These are phyloP conservation scores for Aspergillus leporis DNA, from an alignment of 495 filamentous ascomycete species.

Conservation along the genomic window DNA sequence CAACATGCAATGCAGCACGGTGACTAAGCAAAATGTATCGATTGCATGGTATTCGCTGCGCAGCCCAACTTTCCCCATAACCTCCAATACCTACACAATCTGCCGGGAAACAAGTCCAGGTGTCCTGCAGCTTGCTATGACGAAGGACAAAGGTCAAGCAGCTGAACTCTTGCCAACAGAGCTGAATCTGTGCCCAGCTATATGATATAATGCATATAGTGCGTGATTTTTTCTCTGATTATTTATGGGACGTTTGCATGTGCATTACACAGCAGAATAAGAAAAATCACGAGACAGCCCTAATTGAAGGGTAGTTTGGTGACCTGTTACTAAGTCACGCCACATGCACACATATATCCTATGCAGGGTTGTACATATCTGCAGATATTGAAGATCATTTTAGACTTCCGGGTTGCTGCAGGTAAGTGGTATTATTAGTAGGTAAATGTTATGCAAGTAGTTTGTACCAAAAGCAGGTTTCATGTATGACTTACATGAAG, in stretches of 20 bases:
- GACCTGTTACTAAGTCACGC: not conserved
- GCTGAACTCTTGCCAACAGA: not conserved
- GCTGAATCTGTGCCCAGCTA: not conserved
- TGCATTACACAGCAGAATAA: not conserved
- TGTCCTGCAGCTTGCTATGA: no score
- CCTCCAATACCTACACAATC: no score
- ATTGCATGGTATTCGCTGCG: not conserved
- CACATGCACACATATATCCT: not conserved
- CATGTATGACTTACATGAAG: conserved; percentile 4
- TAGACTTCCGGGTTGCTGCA: conserved; percentile 15
- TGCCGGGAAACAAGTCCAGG: no score
- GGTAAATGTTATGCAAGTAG: not conserved
- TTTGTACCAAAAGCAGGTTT: not conserved
- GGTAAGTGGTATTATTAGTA: not conserved
- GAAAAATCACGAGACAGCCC: not conserved
- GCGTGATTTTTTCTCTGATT: not conserved
- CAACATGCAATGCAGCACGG: not conserved
- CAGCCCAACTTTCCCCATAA: no score
- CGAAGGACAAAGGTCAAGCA: no score
- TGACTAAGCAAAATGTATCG: not conserved
- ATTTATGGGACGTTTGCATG: not conserved
- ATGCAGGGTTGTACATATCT: not conserved
- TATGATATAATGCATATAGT: not conserved
- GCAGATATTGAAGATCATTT: conserved; percentile 1
- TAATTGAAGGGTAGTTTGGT: not conserved